Percentiles rank a stretch among this genome's conserved stretches.
Conservation (phyloP, 2,329 filamentous ascomycete genomes). For the Arthrobotrys sinensis region DNA sequence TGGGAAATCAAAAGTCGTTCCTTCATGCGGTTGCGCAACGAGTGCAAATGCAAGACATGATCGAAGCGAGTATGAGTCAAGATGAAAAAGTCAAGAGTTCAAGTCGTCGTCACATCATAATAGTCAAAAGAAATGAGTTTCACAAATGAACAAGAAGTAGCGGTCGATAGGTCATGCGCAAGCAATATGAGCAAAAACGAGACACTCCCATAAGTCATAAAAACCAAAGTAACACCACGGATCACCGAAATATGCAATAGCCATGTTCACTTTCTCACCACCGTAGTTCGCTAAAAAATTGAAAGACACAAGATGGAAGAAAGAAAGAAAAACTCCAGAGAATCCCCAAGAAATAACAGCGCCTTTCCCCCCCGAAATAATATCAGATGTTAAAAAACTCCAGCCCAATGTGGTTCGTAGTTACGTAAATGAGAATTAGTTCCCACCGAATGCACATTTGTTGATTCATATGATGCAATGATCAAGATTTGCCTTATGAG, state of each 20-base stretch:
- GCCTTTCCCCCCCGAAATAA: conserved; percentile 48
- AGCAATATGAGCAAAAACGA: background rate
- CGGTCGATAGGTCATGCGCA: background rate
- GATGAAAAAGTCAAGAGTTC: no score
- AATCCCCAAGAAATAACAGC: conserved; percentile 48
- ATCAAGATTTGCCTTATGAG: conserved; percentile 11
- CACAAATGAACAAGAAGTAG: no score
- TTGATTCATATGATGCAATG: conserved; percentile 34
- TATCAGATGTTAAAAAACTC: conserved; percentile 49
- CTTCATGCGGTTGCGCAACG: no score
- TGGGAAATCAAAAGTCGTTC: no score
- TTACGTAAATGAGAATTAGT: conserved; percentile 41
- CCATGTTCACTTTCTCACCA: conserved; percentile 28
- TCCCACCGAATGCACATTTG: conserved; percentile 58
- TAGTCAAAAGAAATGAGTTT: no score
- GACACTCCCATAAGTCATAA: conserved; percentile 42
- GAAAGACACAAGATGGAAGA: conserved; percentile 16
- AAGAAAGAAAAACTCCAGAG: conserved; percentile 52
- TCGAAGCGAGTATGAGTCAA: no score
- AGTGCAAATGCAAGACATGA: background rate
- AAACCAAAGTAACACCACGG: conserved; percentile 48
- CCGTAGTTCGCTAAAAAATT: conserved; percentile 30
- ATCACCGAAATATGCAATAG: conserved; percentile 57
- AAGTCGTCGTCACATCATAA: background rate
- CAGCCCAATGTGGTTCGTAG: conserved; percentile 60